Base-by-base conservation (phyloP, 2,329 filamentous ascomycete genomes). In the Leptographium flavum region DNA sequence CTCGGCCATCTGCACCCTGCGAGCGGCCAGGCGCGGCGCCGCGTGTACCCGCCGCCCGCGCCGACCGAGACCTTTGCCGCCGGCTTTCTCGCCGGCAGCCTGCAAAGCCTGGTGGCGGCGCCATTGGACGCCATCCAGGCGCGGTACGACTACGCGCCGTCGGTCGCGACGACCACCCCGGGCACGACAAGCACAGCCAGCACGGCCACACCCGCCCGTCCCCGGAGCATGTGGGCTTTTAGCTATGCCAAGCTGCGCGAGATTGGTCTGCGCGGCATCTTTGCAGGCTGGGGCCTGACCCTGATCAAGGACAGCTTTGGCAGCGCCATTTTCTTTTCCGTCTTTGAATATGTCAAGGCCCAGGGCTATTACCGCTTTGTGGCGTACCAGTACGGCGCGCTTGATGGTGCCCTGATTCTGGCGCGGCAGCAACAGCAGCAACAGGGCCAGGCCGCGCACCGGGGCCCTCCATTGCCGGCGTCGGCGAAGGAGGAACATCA, bases 71-170 rank as follows among this genome's bases (percentile, higher is more conserved):
- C 81, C 2, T 83, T 87, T 47, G 65, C 76, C 0, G 83, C 83
- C 0, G 83, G 83, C 0, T 68, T 85, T 31, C 60, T 82, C 1
- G 83, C 82, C 0, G 83, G 83, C 0, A 68, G 68, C 2, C 59
- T 87, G 1, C 83, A 87, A 60, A 84, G 79, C 49, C 56, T 87
- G 15, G 59, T 87, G 10, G 83, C 83, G 0, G 83, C 83, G 0
- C 83, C 83, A 0, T 66, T 87, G 7, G 83, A 88, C 52, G 83
- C 83, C 0, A 73, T 88, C 3, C 81, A 86, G 55, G 78, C 81
- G 5, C 71, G 83, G 9, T 87, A 83, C 60, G 79, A 83, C 53
- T 71, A 74, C 51, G 62, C 63, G 1, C 68, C 71, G 31, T 28
- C 13, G 27, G 53, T 71, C 36, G 37, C 41, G 53, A 58, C 63